These are phyloP conservation scores for Hypsizygus marmoreus DNA, from an alignment of 768 basidiomycete species.

Conservation along the genomic window DNA sequence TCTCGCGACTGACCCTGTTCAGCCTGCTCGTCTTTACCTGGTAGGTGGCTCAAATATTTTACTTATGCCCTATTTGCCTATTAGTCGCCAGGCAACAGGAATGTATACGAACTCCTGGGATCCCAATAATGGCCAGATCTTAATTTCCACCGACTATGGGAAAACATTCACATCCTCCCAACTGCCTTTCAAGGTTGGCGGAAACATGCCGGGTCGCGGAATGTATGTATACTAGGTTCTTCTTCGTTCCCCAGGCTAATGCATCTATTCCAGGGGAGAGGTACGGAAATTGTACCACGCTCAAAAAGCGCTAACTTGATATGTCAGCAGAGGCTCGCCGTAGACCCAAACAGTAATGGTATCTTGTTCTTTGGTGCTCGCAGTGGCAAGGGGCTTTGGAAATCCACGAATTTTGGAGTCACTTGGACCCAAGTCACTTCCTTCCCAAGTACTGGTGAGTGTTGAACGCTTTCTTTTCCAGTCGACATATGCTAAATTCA, in stretches of 20 bases:
- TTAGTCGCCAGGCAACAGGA: conserved; percentile 47
- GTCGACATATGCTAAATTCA: no score
- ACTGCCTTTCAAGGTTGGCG: conserved; percentile 68
- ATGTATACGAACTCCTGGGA: conserved; percentile 67
- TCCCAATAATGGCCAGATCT: conserved; percentile 63
- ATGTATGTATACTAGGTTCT: conserved; percentile 36
- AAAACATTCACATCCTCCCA: conserved; percentile 51
- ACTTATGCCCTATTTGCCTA: background rate
- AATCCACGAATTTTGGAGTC: conserved; percentile 58
- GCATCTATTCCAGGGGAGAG: conserved; percentile 43
- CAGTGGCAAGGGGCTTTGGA: conserved; percentile 67
- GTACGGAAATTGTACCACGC: conserved; percentile 28
- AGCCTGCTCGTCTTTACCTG: conserved; percentile 55
- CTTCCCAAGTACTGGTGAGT: conserved; percentile 59
- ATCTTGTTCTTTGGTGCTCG: conserved; percentile 67
- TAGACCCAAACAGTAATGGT: conserved; percentile 64
- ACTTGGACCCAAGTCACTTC: conserved; percentile 62
- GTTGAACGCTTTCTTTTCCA: background rate
- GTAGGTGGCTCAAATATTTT: conserved; percentile 24
- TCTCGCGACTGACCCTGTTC: conserved; percentile 62
- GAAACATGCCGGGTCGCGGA: conserved; percentile 71
- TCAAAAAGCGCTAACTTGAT: background rate
- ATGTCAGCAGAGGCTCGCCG: conserved; percentile 48
- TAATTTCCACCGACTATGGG: conserved; percentile 61
- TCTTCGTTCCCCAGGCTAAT: conserved; percentile 5